phyloP scores from a whole-genome alignment of 2,329 filamentous ascomycete genomes.

The Laburnicola sp. region DNA sequence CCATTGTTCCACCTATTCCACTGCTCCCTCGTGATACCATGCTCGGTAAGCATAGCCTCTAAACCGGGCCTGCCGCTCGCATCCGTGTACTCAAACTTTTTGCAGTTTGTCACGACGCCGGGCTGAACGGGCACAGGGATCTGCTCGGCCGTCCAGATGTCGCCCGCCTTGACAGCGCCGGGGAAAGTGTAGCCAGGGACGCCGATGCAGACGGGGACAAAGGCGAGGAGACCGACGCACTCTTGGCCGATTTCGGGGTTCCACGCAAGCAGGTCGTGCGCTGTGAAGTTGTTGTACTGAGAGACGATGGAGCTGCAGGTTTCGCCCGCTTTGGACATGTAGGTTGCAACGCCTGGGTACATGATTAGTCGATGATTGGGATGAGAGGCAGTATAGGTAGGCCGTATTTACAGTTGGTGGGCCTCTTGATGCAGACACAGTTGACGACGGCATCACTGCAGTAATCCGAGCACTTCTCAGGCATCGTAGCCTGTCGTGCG shows the following conservation, averaged over 20 bases:
- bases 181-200: constrained; percentile 26
- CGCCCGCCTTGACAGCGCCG: constrained; percentile 24
- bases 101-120: constrained; percentile 32
- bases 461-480: constrained; percentile 23
- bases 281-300: constrained; percentile 40
- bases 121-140: constrained; percentile 37
- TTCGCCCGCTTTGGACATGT: constrained; percentile 34
- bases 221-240: constrained; percentile 38
- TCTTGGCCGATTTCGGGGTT: constrained; percentile 35
- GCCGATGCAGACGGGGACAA: constrained; percentile 39
- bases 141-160: constrained; percentile 20
- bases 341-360: constrained; percentile 20
- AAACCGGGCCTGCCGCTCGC: constrained; percentile 13
- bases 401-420: constrained; percentile 24
- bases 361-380: not conserved
- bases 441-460: constrained; percentile 25
- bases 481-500: constrained; percentile 18
- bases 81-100: constrained; percentile 32
- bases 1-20: constrained; percentile 28
- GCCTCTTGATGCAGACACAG: constrained; percentile 25
- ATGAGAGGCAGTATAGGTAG: not conserved
- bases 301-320: constrained; percentile 37
- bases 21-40: constrained; percentile 19
- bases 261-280: constrained; percentile 41
- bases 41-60: constrained; percentile 9